These are phyloP conservation scores for Trichosporon sp. DNA, from an alignment of 1,284 basidiomycete species.

Conservation along the genomic window DNA sequence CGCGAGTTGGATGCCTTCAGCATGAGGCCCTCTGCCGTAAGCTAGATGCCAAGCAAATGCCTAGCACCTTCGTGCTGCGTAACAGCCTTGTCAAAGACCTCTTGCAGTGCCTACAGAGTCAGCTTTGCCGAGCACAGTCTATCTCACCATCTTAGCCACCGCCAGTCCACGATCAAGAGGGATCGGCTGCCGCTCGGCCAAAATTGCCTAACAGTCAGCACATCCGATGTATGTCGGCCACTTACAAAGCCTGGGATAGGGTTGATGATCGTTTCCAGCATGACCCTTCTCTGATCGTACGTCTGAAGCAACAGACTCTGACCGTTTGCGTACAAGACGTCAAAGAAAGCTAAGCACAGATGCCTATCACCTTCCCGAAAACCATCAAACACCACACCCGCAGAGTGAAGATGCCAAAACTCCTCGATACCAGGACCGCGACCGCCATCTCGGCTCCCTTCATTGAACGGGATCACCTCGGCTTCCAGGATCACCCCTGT, in stretches of 20 bases:
- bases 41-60: neutral
- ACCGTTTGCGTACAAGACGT: constrained; percentile 69
- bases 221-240: neutral
- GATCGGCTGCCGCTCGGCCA: constrained; percentile 63
- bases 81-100: neutral
- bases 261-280: constrained; percentile 65
- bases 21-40: constrained; percentile 64
- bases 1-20: constrained; percentile 70
- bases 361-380: constrained; percentile 56
- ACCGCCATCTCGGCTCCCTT: constrained; percentile 52
- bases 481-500: constrained; percentile 73
- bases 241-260: constrained; percentile 62
- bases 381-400: constrained; percentile 36
- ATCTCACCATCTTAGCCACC: constrained; percentile 12
- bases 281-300: constrained; percentile 65
- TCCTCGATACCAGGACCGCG: constrained; percentile 57
- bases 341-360: constrained; percentile 81
- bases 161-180: constrained; percentile 34
- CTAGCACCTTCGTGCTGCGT: constrained; percentile 18
- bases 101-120: constrained; percentile 21
- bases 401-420: constrained; percentile 56
- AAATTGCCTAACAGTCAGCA: constrained; percentile 33
- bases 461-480: constrained; percentile 81
- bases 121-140: neutral
- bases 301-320: constrained; percentile 62